Evolutionary conservation across 129 eudicot species (phyloP).

Genomic region (Flaveria sonorensis): DNA sequence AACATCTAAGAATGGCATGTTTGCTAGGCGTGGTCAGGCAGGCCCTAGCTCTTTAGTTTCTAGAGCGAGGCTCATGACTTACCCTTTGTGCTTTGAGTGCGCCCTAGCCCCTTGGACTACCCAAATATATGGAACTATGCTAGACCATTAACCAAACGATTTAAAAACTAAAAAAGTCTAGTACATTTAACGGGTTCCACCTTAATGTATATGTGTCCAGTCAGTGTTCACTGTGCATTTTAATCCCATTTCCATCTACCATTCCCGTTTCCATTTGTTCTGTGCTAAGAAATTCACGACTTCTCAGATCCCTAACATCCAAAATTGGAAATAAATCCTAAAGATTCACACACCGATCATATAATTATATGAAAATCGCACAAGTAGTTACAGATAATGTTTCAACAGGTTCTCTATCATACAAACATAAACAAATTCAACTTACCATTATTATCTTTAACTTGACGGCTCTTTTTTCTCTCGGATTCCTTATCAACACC

Average conservation of each 20-base stretch:
- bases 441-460: constrained; percentile 54
- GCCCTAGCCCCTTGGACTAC: too few species aligned
- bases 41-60: too few species aligned
- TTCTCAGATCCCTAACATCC: constrained; percentile 1
- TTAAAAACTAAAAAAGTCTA: not conserved
- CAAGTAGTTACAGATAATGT: constrained; percentile 1
- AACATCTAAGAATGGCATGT: too few species aligned
- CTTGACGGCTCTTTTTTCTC: constrained; percentile 11
- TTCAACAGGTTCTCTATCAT: not conserved
- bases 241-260: constrained; percentile 8
- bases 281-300: not conserved
- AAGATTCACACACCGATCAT: not conserved
- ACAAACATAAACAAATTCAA: not conserved
- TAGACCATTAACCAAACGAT: not conserved
- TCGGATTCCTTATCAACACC: constrained; percentile 33
- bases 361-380: not conserved
- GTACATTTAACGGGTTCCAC: not conserved
- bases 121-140: not conserved
- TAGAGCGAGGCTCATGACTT: too few species aligned
- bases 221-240: constrained; percentile 3
- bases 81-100: too few species aligned
- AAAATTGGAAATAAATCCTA: constrained; percentile 15
- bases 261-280: constrained; percentile 4
- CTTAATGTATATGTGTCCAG: not conserved
- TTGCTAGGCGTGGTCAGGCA: too few species aligned